These are phyloP conservation scores for Phytophthora multivora DNA, from an alignment of 352 stramenopile species.

Conservation along the genomic window DNA sequence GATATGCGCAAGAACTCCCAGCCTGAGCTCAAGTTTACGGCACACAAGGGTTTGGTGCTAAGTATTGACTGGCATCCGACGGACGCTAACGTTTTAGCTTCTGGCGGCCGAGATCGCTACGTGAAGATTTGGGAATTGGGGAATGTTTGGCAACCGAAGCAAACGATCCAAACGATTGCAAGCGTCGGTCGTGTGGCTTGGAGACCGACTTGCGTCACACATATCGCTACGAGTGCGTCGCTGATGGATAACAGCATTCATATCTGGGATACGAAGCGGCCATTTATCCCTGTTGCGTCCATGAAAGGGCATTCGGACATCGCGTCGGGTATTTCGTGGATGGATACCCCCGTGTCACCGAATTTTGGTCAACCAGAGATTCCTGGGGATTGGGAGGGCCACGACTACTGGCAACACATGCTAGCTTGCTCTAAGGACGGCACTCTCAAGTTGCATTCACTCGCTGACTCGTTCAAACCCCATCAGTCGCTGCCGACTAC, in stretches of 20 bases:
- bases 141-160: slow-evolving; percentile 72
- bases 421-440: slow-evolving; percentile 88
- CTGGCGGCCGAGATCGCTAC: slow-evolving; percentile 82
- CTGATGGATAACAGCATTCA: slow-evolving; percentile 90
- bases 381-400: slow-evolving; percentile 67
- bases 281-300: slow-evolving; percentile 83
- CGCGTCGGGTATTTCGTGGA: slow-evolving; percentile 83
- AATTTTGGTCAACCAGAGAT: slow-evolving; percentile 41
- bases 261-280: slow-evolving; percentile 84
- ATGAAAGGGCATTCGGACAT: slow-evolving; percentile 88
- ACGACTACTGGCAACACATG: slow-evolving; percentile 89
- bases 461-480: slow-evolving; percentile 83
- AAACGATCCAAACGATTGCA: slow-evolving; percentile 88
- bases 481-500: slow-evolving; percentile 79
- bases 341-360: slow-evolving; percentile 71
- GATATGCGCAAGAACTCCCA: slow-evolving; percentile 85
- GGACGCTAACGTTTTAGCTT: slow-evolving; percentile 71
- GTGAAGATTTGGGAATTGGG: slow-evolving; percentile 87
- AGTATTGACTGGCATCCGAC: slow-evolving; percentile 85
- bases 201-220: slow-evolving; percentile 75
- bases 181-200: slow-evolving; percentile 84
- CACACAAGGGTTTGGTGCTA: slow-evolving; percentile 85
- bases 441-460: slow-evolving; percentile 85
- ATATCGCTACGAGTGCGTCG: slow-evolving; percentile 86
- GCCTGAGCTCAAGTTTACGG: slow-evolving; percentile 85